phyloP scores from a whole-genome alignment of 345 rosid genomes.

The Cochlearia excelsa region DNA sequence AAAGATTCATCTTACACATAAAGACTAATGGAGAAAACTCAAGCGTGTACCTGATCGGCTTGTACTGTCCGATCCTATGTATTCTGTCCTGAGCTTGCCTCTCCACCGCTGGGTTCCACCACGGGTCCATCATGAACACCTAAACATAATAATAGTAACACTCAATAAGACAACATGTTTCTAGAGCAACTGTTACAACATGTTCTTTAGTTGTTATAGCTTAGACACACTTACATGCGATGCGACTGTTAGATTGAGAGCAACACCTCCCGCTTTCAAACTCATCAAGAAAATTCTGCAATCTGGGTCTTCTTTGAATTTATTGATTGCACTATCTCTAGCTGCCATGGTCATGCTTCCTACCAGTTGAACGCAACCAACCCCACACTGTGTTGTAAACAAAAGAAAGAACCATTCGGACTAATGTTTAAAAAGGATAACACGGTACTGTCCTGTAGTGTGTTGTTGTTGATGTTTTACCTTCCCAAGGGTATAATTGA shows the following conservation, averaged over 20 bases:
- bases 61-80: slow-evolving; percentile 94
- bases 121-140: slow-evolving; percentile 99
- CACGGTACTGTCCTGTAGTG: neutral
- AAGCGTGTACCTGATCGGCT: slow-evolving; percentile 76
- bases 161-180: neutral
- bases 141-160: slow-evolving; percentile 10
- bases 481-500: slow-evolving; percentile 77
- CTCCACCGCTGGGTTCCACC: slow-evolving; percentile 99
- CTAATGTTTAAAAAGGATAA: slow-evolving; percentile 2
- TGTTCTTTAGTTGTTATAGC: neutral
- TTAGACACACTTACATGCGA: slow-evolving; percentile 64
- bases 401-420: slow-evolving; percentile 15
- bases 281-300: slow-evolving; percentile 92
- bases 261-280: slow-evolving; percentile 95
- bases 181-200: neutral
- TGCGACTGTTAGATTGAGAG: slow-evolving; percentile 94
- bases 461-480: slow-evolving; percentile 35
- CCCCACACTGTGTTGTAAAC: slow-evolving; percentile 60
- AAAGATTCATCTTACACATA: no score
- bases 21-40: slow-evolving; percentile 3
- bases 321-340: slow-evolving; percentile 83
- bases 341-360: slow-evolving; percentile 83
- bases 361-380: slow-evolving; percentile 77
- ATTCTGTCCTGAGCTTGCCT: slow-evolving; percentile 96
- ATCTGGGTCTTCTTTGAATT: slow-evolving; percentile 76